Evolutionary conservation across 1,284 basidiomycete species (phyloP), one percentile per base, ranked within the genome.

Genomic region (Irpex sp.): DNA sequence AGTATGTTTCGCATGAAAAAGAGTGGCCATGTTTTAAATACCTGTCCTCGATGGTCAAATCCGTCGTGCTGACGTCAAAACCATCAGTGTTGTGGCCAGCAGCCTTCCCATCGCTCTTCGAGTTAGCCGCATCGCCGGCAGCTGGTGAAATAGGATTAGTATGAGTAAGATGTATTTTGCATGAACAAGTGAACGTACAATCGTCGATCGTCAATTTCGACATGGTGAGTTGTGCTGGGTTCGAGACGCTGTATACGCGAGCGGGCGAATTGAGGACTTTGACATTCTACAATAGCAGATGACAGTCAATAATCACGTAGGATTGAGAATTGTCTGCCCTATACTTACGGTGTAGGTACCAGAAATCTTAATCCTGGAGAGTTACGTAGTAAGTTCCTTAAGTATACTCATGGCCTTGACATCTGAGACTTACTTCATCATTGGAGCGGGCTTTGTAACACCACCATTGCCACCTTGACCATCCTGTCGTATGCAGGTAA

Each of bases 51-150:
- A 85, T 82, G 7, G 76, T 75, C 51, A 87, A 58, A 62, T 83
- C 68, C 1, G 72, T 77, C 3, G 81, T 81, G 62, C 63, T 58
- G 66, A 75, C 72, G 63, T 87, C 85, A 64, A 87, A 86, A 2
- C 82, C 84, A 62, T 87, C 85, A 1, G 85, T 88, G 66, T 78
- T 78, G 66, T 75, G 74, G 0, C 75, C 76, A 9, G 75, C 73
- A 11, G 72, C 62, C 61, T 71, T 64, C 15, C 81, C 80, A 40
- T 73, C 72, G 65, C 81, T 82, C 51, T 80, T 73, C 5, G 77
- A 72, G 70, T 84, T 84, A 0, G 82, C 77, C n/a, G 72, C 67
- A 65, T 75, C 74, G 17, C 76, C 77, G 2, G 72, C 72, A 7
- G 76, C 76, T 78, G 58, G 76, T 17, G 47, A 59, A 40, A 4